Evolutionary conservation across 768 basidiomycete species (phyloP), one percentile per base, ranked within the genome.

Genomic region (Auricularia auricula-judae): DNA sequence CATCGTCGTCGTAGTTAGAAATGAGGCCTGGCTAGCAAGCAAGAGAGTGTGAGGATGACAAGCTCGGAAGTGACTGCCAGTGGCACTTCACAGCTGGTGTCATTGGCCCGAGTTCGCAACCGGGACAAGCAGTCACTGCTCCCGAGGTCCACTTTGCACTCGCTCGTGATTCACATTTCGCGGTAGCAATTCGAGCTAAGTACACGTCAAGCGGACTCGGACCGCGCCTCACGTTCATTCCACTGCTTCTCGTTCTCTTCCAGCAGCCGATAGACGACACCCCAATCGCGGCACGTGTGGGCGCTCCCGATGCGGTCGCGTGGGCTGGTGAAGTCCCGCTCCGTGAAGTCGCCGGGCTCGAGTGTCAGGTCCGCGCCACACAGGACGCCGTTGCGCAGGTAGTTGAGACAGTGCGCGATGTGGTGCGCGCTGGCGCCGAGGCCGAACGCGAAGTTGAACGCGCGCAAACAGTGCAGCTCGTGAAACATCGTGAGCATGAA

Each of bases 361-460:
- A 84, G 71, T 1, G 81, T 82, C 34, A 78, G 71, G 67, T 83
- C 81, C 11, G 81, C 77, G 8, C 72, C 69, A 67, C 82, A 84
- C 33, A 83, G 72, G 0, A 74, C 71, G 71, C 74, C 75, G 68
- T 80, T 75, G 16, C 81, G 73, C 59, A 84, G 70, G 68, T 82
- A 82, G 62, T 81, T 80, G 63, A 80, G 70, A 68, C 82, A 83
- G 67, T 82, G 82, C 3, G 74, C 70, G n/a, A 72, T 67, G 33
- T 74, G 75, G 11, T 56, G 63, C 29, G 39, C 62, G 35, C 65
- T 54, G 42, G 35, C 29, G 12, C 43, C 42, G 35, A 36, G 35
- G 5, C 62, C 65, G 53, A 5, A 67, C 68, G 36, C 64, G 63
- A 43, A 69, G 60, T 72, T 70, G 53, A 77, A 67, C 18, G 68